phyloP scores from a whole-genome alignment of 129 eudicot genomes.

The Solidago caesia region DNA sequence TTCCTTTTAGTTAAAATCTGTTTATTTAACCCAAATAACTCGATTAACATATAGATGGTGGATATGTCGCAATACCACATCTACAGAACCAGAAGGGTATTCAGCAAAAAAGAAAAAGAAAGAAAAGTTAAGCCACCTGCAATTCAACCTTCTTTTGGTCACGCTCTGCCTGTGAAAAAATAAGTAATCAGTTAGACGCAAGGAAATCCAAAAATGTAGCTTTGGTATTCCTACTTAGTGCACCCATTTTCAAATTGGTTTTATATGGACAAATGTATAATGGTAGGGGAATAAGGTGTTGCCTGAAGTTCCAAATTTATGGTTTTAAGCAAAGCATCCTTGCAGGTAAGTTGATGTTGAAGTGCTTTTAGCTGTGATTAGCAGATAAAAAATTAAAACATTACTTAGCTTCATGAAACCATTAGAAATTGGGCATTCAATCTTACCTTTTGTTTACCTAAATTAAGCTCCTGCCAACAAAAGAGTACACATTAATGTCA shows the following conservation, averaged over 20 bases:
- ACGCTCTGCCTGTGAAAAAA: too few relatives aligned
- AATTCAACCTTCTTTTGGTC: too few relatives aligned
- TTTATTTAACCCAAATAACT: too few relatives aligned
- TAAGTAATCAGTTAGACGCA: too few relatives aligned
- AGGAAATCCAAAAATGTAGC: too few relatives aligned
- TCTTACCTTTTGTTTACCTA: slow-evolving; percentile 71
- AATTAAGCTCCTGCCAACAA: slow-evolving; percentile 67
- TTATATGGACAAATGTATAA: not conserved
- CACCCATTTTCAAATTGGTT: not conserved
- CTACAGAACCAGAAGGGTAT: too few relatives aligned
- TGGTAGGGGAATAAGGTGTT: slow-evolving; percentile 1
- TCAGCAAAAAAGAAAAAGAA: too few relatives aligned
- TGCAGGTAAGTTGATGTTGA: slow-evolving; percentile 71
- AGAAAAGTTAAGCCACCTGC: too few relatives aligned
- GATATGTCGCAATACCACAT: too few relatives aligned
- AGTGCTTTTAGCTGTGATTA: slow-evolving; percentile 59
- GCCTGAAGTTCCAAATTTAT: slow-evolving; percentile 52
- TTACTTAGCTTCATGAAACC: not conserved
- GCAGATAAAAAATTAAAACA: slow-evolving; percentile 4
- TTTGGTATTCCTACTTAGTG: too few relatives aligned
- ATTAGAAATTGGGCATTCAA: not conserved
- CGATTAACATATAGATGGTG: too few relatives aligned
- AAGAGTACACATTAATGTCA: not conserved
- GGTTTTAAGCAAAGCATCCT: slow-evolving; percentile 68
- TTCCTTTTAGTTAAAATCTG: too few relatives aligned